phyloP scores from a whole-genome alignment of 306 rosid species.

The Styphnolobium japonicum region DNA sequence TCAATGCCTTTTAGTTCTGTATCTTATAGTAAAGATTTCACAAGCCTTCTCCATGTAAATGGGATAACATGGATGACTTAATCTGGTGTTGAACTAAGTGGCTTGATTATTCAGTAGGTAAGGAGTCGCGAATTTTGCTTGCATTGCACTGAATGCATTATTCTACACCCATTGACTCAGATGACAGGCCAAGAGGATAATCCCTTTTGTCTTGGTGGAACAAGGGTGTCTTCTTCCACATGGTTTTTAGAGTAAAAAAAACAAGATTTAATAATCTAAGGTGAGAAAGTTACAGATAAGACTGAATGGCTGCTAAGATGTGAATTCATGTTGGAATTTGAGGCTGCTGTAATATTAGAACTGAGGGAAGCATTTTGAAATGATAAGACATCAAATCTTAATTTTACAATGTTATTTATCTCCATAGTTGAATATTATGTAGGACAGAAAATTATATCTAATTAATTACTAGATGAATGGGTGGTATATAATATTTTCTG shows the following conservation, averaged over 20 bases:
- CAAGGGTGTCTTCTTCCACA: not conserved
- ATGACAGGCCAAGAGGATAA: not conserved
- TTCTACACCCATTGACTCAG: not conserved
- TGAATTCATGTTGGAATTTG: not conserved
- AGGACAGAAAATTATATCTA: not conserved
- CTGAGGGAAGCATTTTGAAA: not conserved
- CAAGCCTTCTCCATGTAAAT: not conserved
- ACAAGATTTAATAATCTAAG: not conserved
- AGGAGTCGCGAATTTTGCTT: not conserved
- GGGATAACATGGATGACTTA: not conserved
- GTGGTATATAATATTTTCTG: conserved; percentile 20
- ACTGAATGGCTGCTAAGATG: not conserved
- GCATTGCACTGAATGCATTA: not conserved
- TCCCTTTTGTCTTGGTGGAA: not conserved
- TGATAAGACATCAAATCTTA: not conserved
- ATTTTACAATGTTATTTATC: conserved; percentile 3
- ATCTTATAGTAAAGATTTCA: not conserved
- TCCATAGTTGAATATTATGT: not conserved
- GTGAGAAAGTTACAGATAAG: not conserved
- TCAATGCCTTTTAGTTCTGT: not conserved
- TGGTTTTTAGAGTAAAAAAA: not conserved
- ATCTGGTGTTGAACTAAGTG: not conserved
- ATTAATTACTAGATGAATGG: conserved; percentile 3
- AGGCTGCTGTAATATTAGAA: conserved; percentile 3
- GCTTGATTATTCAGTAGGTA: not conserved